phyloP scores from a whole-genome alignment of 2,329 filamentous ascomycete genomes.

The Bipolaris gigantea region DNA sequence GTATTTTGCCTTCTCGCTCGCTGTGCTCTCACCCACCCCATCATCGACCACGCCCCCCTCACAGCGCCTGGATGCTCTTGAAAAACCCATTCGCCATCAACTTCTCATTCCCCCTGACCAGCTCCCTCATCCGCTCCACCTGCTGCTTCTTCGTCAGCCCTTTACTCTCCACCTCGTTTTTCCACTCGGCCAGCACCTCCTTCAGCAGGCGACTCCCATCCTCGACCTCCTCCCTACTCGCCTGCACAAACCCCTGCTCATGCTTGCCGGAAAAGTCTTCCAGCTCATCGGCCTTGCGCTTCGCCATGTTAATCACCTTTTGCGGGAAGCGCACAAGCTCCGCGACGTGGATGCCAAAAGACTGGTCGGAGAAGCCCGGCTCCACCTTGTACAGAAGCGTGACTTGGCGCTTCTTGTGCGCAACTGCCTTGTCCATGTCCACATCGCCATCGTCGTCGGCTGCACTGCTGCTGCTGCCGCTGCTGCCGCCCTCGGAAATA shows the following conservation, averaged over 20 bases:
- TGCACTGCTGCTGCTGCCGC: conserved; percentile 2
- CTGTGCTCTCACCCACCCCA: not conserved
- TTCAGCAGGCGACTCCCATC: conserved; percentile 85
- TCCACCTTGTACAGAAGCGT: conserved; percentile 97
- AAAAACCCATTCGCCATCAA: conserved; percentile 69
- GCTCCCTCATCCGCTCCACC: conserved; percentile 73
- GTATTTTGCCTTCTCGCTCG: conserved; percentile 1
- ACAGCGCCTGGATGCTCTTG: conserved; percentile 56
- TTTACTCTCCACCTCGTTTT: conserved; percentile 68
- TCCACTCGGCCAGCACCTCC: conserved; percentile 81
- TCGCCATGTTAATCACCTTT: conserved; percentile 99
- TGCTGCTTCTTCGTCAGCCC: conserved; percentile 65
- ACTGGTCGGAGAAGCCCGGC: conserved; percentile 93
- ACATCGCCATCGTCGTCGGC: conserved; percentile 4
- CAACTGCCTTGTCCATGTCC: conserved; percentile 48
- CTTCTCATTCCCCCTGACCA: conserved; percentile 74
- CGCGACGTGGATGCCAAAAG: conserved; percentile 96
- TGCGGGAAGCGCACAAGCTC: conserved; percentile 94
- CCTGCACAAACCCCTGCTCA: conserved; percentile 52
- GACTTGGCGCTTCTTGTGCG: conserved; percentile 66
- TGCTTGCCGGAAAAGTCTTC: conserved; percentile 90
- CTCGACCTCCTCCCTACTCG: conserved; percentile 80
- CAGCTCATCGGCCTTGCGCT: conserved; percentile 95
- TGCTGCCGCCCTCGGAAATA: conserved; percentile 59
- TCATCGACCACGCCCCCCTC: not conserved